Conservation (phyloP, 108 stramenopile genomes). For the Schizochytrium sp. region DNA sequence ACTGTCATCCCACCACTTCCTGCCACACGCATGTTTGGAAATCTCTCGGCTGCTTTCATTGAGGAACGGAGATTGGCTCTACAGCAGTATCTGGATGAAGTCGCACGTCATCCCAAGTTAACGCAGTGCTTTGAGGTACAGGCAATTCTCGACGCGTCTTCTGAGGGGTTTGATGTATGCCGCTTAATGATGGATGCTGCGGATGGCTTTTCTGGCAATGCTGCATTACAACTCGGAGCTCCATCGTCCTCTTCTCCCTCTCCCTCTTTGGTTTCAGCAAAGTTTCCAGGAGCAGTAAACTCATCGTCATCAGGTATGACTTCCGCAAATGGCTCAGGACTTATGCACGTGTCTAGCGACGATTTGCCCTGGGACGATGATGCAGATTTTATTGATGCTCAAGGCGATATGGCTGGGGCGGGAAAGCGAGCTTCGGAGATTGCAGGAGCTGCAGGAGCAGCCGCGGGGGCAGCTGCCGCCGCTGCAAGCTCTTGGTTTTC, state of each 20-base stretch:
- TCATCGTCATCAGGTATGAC: not conserved
- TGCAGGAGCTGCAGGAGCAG: constrained; percentile 14
- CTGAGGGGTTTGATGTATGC: constrained; percentile 27
- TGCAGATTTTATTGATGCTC: not conserved
- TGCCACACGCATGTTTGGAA: constrained; percentile 36
- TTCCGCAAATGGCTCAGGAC: too few relatives aligned
- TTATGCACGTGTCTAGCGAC: too few relatives aligned
- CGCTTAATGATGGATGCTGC: constrained; percentile 26
- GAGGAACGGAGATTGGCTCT: constrained; percentile 35
- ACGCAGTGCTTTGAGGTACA: constrained; percentile 16
- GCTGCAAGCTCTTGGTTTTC: constrained; percentile 42
- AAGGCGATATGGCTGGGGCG: not conserved
- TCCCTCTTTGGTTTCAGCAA: not conserved
- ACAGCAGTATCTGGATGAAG: constrained; percentile 10
- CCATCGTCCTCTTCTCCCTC: not conserved
- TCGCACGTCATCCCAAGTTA: constrained; percentile 48
- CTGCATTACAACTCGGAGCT: not conserved
- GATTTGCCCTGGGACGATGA: constrained; percentile 25
- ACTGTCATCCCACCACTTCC: constrained; percentile 54
- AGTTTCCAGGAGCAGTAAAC: not conserved
- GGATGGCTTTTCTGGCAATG: not conserved
- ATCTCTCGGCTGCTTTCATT: constrained; percentile 7
- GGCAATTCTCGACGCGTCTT: constrained; percentile 28
- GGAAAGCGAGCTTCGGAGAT: not conserved
- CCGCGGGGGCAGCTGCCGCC: constrained; percentile 5